Conservation (phyloP, 148 eudicot genomes). For the Cornus florida region DNA sequence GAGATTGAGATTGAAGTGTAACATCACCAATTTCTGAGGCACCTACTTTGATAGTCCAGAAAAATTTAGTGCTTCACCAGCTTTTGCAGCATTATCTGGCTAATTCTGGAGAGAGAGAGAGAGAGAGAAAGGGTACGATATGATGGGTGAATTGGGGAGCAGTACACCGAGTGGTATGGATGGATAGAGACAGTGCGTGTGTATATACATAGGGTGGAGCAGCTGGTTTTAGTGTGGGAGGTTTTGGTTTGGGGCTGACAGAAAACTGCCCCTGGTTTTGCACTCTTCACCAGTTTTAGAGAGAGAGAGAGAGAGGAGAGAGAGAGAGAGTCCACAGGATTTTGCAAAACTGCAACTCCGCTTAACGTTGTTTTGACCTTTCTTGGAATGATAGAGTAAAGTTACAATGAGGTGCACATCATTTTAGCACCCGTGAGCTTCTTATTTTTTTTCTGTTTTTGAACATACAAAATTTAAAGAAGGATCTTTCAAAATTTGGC, state of each 20-base stretch:
- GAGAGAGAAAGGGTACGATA: neutral
- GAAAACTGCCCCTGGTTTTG: slow-evolving; percentile 69
- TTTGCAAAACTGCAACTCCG: slow-evolving; percentile 4
- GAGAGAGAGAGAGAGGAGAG: slow-evolving; percentile 19
- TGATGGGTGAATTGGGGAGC: neutral
- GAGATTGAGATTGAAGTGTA: neutral
- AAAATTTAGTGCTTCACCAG: neutral
- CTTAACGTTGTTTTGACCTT: neutral
- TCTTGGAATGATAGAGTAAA: no score
- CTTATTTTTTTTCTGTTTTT: no score
- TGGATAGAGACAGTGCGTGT: neutral
- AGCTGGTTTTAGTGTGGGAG: slow-evolving; percentile 24
- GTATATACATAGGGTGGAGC: slow-evolving; percentile 25
- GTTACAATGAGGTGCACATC: no score
- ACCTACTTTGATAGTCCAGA: neutral
- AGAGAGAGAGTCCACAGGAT: slow-evolving; percentile 26
- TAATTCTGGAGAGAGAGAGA: slow-evolving; percentile 1
- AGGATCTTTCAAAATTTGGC: no score
- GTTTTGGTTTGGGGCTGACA: slow-evolving; percentile 27
- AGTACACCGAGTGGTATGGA: slow-evolving; percentile 2
- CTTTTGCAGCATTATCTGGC: slow-evolving; percentile 1
- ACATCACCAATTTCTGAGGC: slow-evolving; percentile 3
- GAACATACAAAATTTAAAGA: no score
- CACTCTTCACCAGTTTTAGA: slow-evolving; percentile 8
- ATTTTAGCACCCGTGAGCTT: no score